Evolutionary conservation across 2,329 filamentous ascomycete species (phyloP), one percentile per base, ranked within the genome.

Genomic region (Cercospora janseana): DNA sequence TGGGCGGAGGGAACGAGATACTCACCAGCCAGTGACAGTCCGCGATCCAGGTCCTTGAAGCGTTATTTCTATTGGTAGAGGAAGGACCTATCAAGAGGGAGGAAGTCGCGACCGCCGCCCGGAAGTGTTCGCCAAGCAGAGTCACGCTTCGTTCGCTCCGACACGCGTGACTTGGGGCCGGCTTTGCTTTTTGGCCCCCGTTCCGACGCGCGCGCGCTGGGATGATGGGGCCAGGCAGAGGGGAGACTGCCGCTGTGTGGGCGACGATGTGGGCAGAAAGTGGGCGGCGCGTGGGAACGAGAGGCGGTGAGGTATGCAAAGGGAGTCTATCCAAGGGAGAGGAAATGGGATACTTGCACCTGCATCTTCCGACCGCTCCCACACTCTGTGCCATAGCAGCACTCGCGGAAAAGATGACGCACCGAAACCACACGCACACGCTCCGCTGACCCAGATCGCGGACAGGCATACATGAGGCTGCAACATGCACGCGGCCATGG

Each of bases 401-500:
- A n/a, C n/a, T n/a, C n/a, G n/a, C n/a, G n/a, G n/a, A n/a, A n/a
- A n/a, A n/a, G n/a, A 38, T 38, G 35, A 38, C 35, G 35, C 35
- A 24, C n/a, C n/a, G 24, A 38, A 38, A 38, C 18, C 35, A 38
- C 35, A 38, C 35, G 20, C 35, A 38, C 35, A 21, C 43, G 13
- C 21, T 32, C 32, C 24, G 35, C 37, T 26, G 7, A 12, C 23
- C 44, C 23, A 26, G 32, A 31, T 47, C 44, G 23, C 21, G 41
- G n/a, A n/a, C n/a, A n/a, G n/a, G 24, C 20, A 47, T 51, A 51
- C 10, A 38, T 53, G 51, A 42, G 51, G 51, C 51, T 47, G 51
- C 51, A 53, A 35, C 6, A 46, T 35, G 45, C n/a, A n/a, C n/a
- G n/a, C n/a, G n/a, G n/a, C 35, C 50, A 44, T 48, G 49, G 49